Evolutionary conservation across 805 yeast genomes (phyloP).

Genomic region (Candida hispaniensis): DNA sequence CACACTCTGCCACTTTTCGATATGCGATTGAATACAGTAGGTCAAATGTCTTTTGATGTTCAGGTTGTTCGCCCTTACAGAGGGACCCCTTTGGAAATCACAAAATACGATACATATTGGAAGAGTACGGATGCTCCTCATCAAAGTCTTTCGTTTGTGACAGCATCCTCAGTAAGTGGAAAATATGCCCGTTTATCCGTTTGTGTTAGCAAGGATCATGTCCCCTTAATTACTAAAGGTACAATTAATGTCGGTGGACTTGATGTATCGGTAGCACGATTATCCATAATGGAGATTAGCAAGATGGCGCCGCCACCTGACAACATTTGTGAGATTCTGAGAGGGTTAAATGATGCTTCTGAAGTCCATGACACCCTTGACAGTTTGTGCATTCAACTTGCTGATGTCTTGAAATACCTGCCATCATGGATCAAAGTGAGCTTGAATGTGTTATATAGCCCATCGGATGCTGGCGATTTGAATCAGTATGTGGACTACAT

Average conservation of each 20-base stretch:
- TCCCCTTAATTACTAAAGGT: slow-evolving; percentile 48
- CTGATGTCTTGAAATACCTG: slow-evolving; percentile 44
- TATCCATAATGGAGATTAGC: slow-evolving; percentile 2
- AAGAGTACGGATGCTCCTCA: slow-evolving; percentile 54
- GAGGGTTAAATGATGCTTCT: slow-evolving; percentile 24
- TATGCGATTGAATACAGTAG: slow-evolving; percentile 67
- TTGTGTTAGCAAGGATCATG: slow-evolving; percentile 68
- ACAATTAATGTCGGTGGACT: slow-evolving; percentile 30
- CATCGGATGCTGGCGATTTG: slow-evolving; percentile 36
- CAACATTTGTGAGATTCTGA: slow-evolving; percentile 24
- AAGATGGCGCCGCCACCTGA: too few relatives aligned
- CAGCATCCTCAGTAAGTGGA: slow-evolving; percentile 84
- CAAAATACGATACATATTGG: slow-evolving; percentile 95
- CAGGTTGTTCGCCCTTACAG: slow-evolving; percentile 83
- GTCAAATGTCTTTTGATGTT: slow-evolving; percentile 64
- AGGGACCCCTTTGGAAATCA: slow-evolving; percentile 73
- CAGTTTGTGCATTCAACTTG: slow-evolving; percentile 48
- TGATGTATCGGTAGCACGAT: slow-evolving; percentile 37
- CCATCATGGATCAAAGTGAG: slow-evolving; percentile 42
- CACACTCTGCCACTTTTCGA: slow-evolving; percentile 65
- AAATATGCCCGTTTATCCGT: slow-evolving; percentile 61
- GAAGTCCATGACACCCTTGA: slow-evolving; percentile 37
- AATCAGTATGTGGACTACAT: slow-evolving; percentile 70
- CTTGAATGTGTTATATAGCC: slow-evolving; percentile 21
- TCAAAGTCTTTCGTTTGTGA: slow-evolving; percentile 57